Evolutionary conservation across 116 monocot species (phyloP), one percentile per base, ranked within the genome.

Genomic region (Posidonia oceanica): DNA sequence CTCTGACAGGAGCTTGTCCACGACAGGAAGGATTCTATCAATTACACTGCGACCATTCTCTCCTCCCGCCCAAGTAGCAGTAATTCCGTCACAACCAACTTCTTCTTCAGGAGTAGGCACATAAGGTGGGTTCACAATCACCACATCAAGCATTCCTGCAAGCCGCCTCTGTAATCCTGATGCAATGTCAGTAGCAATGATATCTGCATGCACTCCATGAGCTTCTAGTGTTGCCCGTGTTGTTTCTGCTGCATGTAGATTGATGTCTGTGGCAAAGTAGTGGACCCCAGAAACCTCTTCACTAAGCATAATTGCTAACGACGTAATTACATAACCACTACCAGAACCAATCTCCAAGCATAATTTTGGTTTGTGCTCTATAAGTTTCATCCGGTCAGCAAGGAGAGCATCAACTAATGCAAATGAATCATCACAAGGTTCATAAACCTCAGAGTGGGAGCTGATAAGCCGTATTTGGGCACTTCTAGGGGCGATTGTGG

Each of bases 121-220:
- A 52, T 96, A 96, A 12, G 96, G 96, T 14, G 96, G 96, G 71
- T 91, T 96, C 52, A 96, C 85, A 14, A 96, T 83, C 12, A 91
- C 71, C 64, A 96, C 80, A 80, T 96, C 96, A n/a, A 96, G 66
- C 86, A 88, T 81, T 16, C 91, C 85, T 2, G 66, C 22, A 2
- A 96, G 83, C 6, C 85, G 78, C 57, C 77, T 87, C 74, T 79
- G 77, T 53, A 96, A 73, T 4, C 77, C 88, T 14, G 75, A 86
- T 29, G 88, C 88, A 37, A 96, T 81, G 60, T 96, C 87, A 3
- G 96, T 80, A 2, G 62, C 39, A 20, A 96, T 62, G 14, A 96
- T 75, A 65, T 96, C 96, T 3, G 81, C 84, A 65, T 86, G 79
- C 3, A 96, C 81, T 0, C 82, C 82, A 61, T 95, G 95, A 67